These are phyloP conservation scores for Fusarium pininemorale DNA, from an alignment of 2,329 filamentous ascomycete genomes.

Conservation along the genomic window DNA sequence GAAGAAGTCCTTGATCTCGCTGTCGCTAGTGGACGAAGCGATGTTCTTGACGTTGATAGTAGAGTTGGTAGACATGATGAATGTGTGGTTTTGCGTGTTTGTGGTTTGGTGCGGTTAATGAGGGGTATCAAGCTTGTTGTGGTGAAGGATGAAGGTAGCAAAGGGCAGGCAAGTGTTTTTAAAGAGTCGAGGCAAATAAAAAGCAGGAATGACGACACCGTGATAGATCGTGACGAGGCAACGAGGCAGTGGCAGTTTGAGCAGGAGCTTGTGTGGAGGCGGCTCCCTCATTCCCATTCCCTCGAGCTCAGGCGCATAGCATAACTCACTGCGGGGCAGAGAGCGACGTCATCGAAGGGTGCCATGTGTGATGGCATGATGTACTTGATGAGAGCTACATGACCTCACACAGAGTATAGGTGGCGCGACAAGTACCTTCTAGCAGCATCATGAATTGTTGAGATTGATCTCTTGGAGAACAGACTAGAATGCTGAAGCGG, in stretches of 20 bases:
- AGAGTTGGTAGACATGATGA: conserved; percentile 63
- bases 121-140: conserved; percentile 30
- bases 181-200: conserved; percentile 8
- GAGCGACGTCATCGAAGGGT: conserved; percentile 42
- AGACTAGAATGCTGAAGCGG: conserved; percentile 5
- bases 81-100: conserved; percentile 13
- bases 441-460: not conserved
- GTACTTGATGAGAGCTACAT: conserved; percentile 23
- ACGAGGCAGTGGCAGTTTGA: conserved; percentile 20
- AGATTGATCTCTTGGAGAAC: conserved; percentile 13
- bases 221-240: conserved; percentile 33
- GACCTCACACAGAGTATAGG: rapidly evolving
- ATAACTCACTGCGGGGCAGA: conserved; percentile 39
- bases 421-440: conserved; percentile 2
- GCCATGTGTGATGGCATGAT: conserved; percentile 34
- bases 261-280: conserved; percentile 16
- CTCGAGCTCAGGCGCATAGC: not conserved
- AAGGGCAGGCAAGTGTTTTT: conserved; percentile 19
- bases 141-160: not conserved
- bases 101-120: conserved; percentile 1
- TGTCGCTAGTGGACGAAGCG: conserved; percentile 80
- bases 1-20: conserved; percentile 96
- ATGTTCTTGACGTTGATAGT: conserved; percentile 94
- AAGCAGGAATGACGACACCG: conserved; percentile 35
- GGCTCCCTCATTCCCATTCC: not conserved